Conservation (phyloP, 2,329 filamentous ascomycete genomes). For the Cercospora brassicicola region DNA sequence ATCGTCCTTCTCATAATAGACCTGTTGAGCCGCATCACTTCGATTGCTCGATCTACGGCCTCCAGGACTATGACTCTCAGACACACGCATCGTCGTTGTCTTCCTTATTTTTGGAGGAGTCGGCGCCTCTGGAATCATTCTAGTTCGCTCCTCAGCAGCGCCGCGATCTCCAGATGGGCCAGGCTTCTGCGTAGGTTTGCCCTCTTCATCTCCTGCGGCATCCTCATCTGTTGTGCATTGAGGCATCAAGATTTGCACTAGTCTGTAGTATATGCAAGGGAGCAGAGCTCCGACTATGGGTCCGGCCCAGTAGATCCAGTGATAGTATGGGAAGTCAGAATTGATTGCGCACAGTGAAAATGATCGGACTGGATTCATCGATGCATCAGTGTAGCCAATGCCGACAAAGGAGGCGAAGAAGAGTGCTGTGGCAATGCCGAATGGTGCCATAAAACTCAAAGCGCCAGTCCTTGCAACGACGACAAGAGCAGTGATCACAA, state of each 20-base stretch:
- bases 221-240: neutral
- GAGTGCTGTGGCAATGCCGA: slow-evolving; percentile 30
- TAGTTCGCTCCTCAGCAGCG: neutral
- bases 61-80: slow-evolving; percentile 9
- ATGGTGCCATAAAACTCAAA: slow-evolving; percentile 32
- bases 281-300: slow-evolving; percentile 34
- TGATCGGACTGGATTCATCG: slow-evolving; percentile 38
- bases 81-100: neutral
- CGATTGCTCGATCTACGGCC: neutral
- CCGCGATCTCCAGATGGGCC: neutral
- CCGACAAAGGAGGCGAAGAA: slow-evolving; percentile 27
- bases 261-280: slow-evolving; percentile 34
- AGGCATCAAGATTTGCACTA: slow-evolving; percentile 12
- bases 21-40: neutral
- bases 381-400: slow-evolving; percentile 38
- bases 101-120: slow-evolving; percentile 11
- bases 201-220: too few species aligned
- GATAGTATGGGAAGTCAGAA: slow-evolving; percentile 32
- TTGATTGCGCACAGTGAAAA: slow-evolving; percentile 36
- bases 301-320: slow-evolving; percentile 37
- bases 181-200: neutral
- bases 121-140: slow-evolving; percentile 7
- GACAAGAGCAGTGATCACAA: slow-evolving; percentile 39
- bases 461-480: slow-evolving; percentile 36
- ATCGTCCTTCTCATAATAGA: slow-evolving; percentile 3